phyloP scores from a whole-genome alignment of 768 basidiomycete genomes.

The Mycena epipterygia region DNA sequence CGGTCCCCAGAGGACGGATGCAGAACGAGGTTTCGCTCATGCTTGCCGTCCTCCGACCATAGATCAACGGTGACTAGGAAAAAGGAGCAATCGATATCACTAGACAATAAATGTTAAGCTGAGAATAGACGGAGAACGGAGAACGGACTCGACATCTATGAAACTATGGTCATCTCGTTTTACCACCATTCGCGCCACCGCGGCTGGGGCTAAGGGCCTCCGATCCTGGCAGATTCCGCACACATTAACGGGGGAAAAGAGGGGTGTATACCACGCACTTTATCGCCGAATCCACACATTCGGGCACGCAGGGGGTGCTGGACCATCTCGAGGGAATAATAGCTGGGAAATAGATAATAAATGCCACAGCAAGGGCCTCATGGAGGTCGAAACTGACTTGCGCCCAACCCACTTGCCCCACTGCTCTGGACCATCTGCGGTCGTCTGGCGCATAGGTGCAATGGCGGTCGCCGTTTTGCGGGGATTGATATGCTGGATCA shows the following conservation, averaged over 20 bases:
- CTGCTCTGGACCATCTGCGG: constrained; percentile 62
- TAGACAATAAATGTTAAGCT: constrained; percentile 47
- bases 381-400: constrained; percentile 59
- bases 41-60: constrained; percentile 86
- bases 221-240: constrained; percentile 74
- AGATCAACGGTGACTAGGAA: constrained; percentile 94
- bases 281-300: constrained; percentile 98
- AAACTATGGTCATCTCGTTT: constrained; percentile 73
- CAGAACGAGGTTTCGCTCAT: constrained; percentile 91
- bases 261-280: constrained; percentile 62
- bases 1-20: constrained; percentile 88
- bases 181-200: constrained; percentile 87
- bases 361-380: constrained; percentile 20
- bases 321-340: constrained; percentile 87
- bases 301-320: constrained; percentile 93
- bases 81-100: constrained; percentile 89
- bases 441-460: constrained; percentile 47
- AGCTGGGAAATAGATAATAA: constrained; percentile 55
- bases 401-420: constrained; percentile 82
- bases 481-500: constrained; percentile 78
- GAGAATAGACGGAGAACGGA: constrained; percentile 6
- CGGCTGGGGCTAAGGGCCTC: constrained; percentile 91
- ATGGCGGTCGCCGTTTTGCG: constrained; percentile 51
- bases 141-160: constrained; percentile 77
- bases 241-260: constrained; percentile 30